A percentile compares a stretch with the other conserved stretches of the same genome.
These are phyloP conservation scores for Extremus antarcticus DNA, from an alignment of 495 filamentous ascomycete species.

Conservation along the genomic window DNA sequence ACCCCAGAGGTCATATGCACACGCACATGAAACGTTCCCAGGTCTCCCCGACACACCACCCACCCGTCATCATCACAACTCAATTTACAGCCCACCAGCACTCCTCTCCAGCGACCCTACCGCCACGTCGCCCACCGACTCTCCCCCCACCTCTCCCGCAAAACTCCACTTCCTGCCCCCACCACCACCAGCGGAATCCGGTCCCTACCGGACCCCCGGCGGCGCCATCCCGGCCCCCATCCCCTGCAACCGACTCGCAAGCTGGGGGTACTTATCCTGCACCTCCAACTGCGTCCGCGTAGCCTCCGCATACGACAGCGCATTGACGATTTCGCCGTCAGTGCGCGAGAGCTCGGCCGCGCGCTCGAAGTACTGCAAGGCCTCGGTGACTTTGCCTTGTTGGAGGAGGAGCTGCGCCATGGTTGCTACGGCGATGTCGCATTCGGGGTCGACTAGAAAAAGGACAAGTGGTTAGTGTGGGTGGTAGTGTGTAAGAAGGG, in stretches of 20 bases:
- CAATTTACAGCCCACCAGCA: neutral
- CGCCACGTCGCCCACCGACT: neutral
- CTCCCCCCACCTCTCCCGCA: neutral
- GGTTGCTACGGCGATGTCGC: constrained; percentile 96
- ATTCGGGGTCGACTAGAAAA: constrained; percentile 85
- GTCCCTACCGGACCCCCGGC: constrained; percentile 24
- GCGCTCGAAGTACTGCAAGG: constrained; percentile 92
- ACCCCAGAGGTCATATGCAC: too few species aligned
- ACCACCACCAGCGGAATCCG: neutral
- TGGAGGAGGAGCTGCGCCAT: constrained; percentile 98
- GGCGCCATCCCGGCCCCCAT: constrained; percentile 45
- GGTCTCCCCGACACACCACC: too few species aligned
- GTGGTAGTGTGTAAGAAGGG: neutral
- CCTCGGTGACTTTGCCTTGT: constrained; percentile 91
- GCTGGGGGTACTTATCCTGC: constrained; percentile 94
- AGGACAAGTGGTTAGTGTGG: neutral
- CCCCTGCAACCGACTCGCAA: constrained; percentile 68
- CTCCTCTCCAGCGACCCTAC: neutral
- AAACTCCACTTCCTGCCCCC: neutral
- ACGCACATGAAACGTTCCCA: too few species aligned
- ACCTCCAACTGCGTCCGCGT: constrained; percentile 94
- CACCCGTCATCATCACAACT: neutral
- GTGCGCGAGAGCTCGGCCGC: constrained; percentile 93
- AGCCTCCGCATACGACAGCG: constrained; percentile 92
- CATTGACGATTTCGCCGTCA: constrained; percentile 86